Conservation (phyloP, 495 filamentous ascomycete genomes). For the Xylaria venustula region DNA sequence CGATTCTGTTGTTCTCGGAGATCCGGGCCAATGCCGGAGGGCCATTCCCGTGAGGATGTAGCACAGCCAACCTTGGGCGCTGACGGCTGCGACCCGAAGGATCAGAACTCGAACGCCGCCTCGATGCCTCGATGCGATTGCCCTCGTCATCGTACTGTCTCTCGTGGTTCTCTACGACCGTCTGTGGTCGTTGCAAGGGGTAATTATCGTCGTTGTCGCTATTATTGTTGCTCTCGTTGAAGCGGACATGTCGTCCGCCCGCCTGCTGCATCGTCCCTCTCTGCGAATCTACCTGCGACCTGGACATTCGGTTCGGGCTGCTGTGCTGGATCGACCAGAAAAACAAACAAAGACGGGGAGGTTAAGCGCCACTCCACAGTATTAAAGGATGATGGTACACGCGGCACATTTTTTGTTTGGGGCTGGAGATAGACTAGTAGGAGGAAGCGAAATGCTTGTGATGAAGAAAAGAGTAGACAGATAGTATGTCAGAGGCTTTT, state of each 20-base stretch:
- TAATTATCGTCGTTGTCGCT: conserved; percentile 8
- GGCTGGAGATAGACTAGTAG: not conserved
- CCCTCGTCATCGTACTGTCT: not conserved
- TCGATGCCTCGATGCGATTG: not conserved
- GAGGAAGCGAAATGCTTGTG: not conserved
- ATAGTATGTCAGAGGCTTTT: not conserved
- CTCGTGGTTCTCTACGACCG: not conserved
- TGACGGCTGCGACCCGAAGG: conserved; percentile 22
- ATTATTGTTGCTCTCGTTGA: conserved; percentile 12
- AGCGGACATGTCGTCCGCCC: conserved; percentile 11
- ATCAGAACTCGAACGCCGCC: conserved; percentile 29
- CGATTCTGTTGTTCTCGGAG: conserved; percentile 16
- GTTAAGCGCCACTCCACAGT: not conserved
- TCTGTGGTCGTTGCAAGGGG: conserved; percentile 1
- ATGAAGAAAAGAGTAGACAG: not conserved
- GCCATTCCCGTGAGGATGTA: conserved; percentile 24
- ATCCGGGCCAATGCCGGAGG: conserved; percentile 14
- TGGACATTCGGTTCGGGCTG: not conserved
- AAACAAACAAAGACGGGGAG: not conserved
- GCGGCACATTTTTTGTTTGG: not conserved
- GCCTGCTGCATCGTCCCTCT: not conserved
- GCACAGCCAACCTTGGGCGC: conserved; percentile 18
- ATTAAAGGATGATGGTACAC: not conserved
- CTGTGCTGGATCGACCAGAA: not conserved
- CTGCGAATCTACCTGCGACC: not conserved